Evolutionary conservation across 2,329 filamentous ascomycete genomes (phyloP), one percentile per base, ranked within the genome.

Genomic region (Amesomyces nigricolor): DNA sequence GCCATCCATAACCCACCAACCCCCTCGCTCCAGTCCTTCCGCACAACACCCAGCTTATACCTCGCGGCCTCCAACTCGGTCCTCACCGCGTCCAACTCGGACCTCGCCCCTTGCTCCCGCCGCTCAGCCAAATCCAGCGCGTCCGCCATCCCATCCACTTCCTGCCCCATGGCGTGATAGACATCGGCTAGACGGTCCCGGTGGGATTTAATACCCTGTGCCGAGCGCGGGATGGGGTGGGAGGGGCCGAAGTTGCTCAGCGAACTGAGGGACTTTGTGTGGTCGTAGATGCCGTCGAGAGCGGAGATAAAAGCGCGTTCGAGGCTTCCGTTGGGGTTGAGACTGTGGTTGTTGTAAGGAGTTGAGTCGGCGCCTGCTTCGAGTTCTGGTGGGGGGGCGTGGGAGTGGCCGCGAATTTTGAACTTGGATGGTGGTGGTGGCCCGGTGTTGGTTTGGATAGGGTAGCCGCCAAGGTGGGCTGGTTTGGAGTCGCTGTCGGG

Each of bases 371-470:
- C 11, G 11, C 22, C 26, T 9, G 13, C 17, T 17, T 50, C 47
- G 5, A 35, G 13, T 40, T 46, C 40, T 16, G 53, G 22, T 35
- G n/a, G 10, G 2, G n/a, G 17, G 17, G 17, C n/a, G 4, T 16
- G 17, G 9, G 37, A 48, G n/a, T 9, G 38, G 3, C 52, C 52
- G 8, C 46, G 52, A 10, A 50, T 54, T n/a, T 44, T 54, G 45
- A 48, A 44, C 29, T 44, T 29, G 2, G 45, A 11, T 2, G 47
- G 3, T 9, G 22, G 14, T 30, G 47, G 19, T n/a, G n/a, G 47
- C 5, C 22, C 32, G 17, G 17, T 19, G 17, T 6, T 40, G 19
- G 17, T 19, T 14, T 49, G 32, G 13, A 54, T 32, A 1, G 22
- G 10, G 26, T 54, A 54, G 16, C 26, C 47, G 26, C 53, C 53